A percentile compares a stretch with the other conserved stretches of the same genome.
These are phyloP conservation scores for Phaeolepiota aurea DNA, from an alignment of 768 basidiomycete genomes.

Conservation along the genomic window DNA sequence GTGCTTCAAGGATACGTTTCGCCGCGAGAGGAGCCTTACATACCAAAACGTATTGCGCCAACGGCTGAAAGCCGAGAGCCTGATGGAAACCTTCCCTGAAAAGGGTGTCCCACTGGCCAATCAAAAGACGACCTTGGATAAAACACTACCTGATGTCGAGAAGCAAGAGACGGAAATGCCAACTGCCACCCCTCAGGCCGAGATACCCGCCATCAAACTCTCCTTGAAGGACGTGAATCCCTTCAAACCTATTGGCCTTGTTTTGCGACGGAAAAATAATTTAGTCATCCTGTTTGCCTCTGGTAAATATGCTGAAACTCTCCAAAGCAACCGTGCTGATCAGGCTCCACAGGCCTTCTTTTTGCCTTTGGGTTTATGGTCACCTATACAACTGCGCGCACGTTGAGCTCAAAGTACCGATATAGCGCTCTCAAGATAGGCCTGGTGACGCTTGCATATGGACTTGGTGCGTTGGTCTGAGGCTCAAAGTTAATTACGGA, in stretches of 20 bases:
- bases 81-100: too few relatives aligned
- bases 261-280: constrained; percentile 61
- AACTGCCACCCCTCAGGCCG: constrained; percentile 10
- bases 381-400: constrained; percentile 67
- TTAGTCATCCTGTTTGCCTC: constrained; percentile 56
- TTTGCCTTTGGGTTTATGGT: constrained; percentile 69
- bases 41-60: constrained; percentile 63
- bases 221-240: constrained; percentile 72
- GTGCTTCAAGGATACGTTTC: constrained; percentile 77
- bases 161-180: constrained; percentile 12
- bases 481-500: background rate
- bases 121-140: background rate
- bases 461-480: constrained; percentile 38
- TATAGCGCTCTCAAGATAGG: constrained; percentile 69
- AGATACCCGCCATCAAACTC: constrained; percentile 30
- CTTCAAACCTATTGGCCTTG: constrained; percentile 47
- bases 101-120: background rate
- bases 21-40: constrained; percentile 70
- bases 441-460: constrained; percentile 68
- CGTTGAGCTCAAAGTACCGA: constrained; percentile 51
- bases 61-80: constrained; percentile 19
- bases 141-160: background rate
- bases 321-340: background rate
- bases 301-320: constrained; percentile 27
- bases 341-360: constrained; percentile 39